These are phyloP conservation scores for Dactylellina leptospora DNA, from an alignment of 2,329 filamentous ascomycete genomes.

Conservation along the genomic window DNA sequence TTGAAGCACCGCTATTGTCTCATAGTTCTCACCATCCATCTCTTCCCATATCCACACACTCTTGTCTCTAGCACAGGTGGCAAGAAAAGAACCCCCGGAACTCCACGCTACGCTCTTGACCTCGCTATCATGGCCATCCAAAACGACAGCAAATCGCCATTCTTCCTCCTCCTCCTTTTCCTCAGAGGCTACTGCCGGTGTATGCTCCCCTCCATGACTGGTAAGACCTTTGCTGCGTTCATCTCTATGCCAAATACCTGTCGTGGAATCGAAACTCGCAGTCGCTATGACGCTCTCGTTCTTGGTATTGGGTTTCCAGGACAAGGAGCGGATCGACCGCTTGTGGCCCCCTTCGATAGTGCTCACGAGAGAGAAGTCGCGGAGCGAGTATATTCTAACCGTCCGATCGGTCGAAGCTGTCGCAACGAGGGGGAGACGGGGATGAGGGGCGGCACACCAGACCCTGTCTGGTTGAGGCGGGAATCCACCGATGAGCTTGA, in stretches of 20 bases:
- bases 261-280: constrained; percentile 91
- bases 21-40: constrained; percentile 91
- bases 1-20: constrained; percentile 92
- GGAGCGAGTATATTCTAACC: constrained; percentile 87
- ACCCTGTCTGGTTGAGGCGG: constrained; percentile 72
- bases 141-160: constrained; percentile 89
- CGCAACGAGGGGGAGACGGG: constrained; percentile 84
- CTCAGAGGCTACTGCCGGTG: constrained; percentile 60
- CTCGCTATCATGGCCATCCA: constrained; percentile 95
- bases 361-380: constrained; percentile 79
- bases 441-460: constrained; percentile 87
- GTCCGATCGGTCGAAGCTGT: constrained; percentile 86
- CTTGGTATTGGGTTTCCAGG: constrained; percentile 81
- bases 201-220: constrained; percentile 58
- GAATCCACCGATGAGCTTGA: constrained; percentile 59
- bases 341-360: constrained; percentile 86
- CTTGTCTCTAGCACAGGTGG: constrained; percentile 92
- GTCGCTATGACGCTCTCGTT: constrained; percentile 82
- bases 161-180: constrained; percentile 73
- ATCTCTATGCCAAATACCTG: constrained; percentile 80
- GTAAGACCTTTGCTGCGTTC: constrained; percentile 60
- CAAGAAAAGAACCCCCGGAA: constrained; percentile 78
- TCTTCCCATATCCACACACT: constrained; percentile 99
- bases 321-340: constrained; percentile 82
- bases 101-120: constrained; percentile 82